Conservation (phyloP, 73 alveolate genomes). For the Stentor roeselii region DNA sequence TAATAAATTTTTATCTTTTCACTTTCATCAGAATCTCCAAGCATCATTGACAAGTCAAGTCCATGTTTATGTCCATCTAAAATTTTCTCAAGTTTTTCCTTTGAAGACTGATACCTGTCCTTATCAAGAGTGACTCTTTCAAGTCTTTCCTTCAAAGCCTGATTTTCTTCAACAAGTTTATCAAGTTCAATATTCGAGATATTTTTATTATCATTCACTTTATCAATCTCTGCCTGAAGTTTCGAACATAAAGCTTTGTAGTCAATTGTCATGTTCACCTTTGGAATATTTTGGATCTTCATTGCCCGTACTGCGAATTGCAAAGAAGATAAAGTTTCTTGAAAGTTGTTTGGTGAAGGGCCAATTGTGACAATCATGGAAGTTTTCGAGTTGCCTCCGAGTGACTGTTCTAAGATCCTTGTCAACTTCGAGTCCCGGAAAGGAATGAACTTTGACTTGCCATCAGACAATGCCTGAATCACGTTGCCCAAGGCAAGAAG, state of each 20-base stretch:
- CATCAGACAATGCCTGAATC: constrained; percentile 71
- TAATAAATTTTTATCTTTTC: constrained; percentile 24
- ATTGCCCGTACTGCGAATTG: constrained; percentile 90
- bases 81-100: constrained; percentile 6
- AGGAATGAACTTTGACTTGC: constrained; percentile 57
- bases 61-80: constrained; percentile 34
- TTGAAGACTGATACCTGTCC: no score
- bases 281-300: constrained; percentile 88
- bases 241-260: constrained; percentile 51
- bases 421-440: constrained; percentile 88
- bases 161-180: constrained; percentile 17
- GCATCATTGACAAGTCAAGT: constrained; percentile 20
- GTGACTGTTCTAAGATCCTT: constrained; percentile 78
- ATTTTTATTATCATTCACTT: constrained; percentile 58
- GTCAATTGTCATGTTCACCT: constrained; percentile 70
- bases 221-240: constrained; percentile 75
- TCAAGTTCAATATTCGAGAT: constrained; percentile 26
- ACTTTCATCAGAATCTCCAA: neutral
- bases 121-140: neutral
- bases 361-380: constrained; percentile 90
- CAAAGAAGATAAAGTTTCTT: constrained; percentile 85
- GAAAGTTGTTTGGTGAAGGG: constrained; percentile 85
- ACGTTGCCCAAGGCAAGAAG: constrained; percentile 83
- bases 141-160: neutral
- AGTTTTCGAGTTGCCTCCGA: constrained; percentile 96